A percentile compares a stretch with the other conserved stretches of the same genome.
Evolutionary conservation across 148 eudicot genomes (phyloP).

Genomic region (Rhododendron ovatum): DNA sequence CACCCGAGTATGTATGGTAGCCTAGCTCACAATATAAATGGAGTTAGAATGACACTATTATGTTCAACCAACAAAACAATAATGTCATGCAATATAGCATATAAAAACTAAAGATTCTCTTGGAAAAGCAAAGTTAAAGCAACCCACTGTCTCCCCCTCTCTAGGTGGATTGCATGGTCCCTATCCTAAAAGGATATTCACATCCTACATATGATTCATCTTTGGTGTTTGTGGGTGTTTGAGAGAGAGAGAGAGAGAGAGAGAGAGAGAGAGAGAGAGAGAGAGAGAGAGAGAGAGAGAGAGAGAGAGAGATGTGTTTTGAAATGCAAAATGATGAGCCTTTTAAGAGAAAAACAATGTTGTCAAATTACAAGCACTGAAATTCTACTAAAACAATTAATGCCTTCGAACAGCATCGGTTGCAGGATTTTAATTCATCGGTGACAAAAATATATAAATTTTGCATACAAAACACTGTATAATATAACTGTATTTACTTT

Average conservation of each 20-base stretch:
- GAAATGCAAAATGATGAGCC: neutral
- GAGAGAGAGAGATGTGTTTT: neutral
- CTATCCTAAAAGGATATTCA: neutral
- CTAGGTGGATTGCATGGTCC: slow-evolving; percentile 7
- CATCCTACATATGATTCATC: neutral
- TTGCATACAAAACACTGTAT: too few species aligned
- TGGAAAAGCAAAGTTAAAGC: slow-evolving; percentile 8
- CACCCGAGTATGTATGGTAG: neutral
- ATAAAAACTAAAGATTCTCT: slow-evolving; percentile 13
- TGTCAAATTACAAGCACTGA: slow-evolving; percentile 10
- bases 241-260: neutral
- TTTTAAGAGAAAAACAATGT: neutral
- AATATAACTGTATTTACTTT: too few species aligned
- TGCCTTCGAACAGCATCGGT: neutral
- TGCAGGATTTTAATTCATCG: too few species aligned
- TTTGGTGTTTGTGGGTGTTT: neutral
- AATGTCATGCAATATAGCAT: slow-evolving; percentile 4
- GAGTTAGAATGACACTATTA: neutral
- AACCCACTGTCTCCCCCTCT: slow-evolving; percentile 1
- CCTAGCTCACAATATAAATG: neutral
- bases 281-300: neutral
- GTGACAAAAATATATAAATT: too few species aligned
- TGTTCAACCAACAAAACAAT: slow-evolving; percentile 5
- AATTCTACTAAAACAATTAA: slow-evolving; percentile 8
- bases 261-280: neutral